Percentiles rank a stretch among this genome's conserved stretches.
These are phyloP conservation scores for Fusarium anthophilum DNA, from an alignment of 2,329 filamentous ascomycete species.

Conservation along the genomic window DNA sequence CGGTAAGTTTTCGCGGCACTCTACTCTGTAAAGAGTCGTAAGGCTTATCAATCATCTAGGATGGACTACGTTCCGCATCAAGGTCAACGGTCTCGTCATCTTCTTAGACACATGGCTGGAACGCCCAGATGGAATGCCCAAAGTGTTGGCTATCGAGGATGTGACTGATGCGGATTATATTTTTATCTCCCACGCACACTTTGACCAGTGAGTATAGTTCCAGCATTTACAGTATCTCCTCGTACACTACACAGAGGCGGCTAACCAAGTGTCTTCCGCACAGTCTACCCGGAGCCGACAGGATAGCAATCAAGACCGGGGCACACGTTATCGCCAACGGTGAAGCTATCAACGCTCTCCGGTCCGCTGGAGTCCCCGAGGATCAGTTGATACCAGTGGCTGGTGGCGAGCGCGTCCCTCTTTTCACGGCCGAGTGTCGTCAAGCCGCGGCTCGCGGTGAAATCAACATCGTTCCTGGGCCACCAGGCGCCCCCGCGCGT, in stretches of 20 bases:
- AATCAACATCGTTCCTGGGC: neutral
- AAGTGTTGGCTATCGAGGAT: neutral
- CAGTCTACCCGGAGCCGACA: neutral
- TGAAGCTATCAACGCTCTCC: neutral
- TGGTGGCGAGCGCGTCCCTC: neutral
- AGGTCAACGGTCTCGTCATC: neutral
- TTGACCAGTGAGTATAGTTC: neutral
- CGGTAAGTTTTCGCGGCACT: neutral
- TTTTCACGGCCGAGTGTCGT: neutral
- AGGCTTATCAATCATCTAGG: neutral
- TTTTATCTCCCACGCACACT: neutral
- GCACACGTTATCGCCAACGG: neutral
- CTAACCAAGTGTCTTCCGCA: neutral
- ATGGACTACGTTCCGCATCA: neutral
- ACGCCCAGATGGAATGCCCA: neutral
- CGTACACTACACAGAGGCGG: neutral
- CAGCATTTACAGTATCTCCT: neutral
- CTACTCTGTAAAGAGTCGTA: neutral
- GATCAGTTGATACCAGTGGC: neutral
- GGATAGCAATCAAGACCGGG: neutral
- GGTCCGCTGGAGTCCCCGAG: neutral
- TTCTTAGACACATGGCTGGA: neutral
- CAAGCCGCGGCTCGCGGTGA: neutral
- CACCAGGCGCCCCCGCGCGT: neutral
- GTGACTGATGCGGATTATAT: neutral